Evolutionary conservation across 768 basidiomycete genomes (phyloP).

Genomic region (Calocera viscosa): DNA sequence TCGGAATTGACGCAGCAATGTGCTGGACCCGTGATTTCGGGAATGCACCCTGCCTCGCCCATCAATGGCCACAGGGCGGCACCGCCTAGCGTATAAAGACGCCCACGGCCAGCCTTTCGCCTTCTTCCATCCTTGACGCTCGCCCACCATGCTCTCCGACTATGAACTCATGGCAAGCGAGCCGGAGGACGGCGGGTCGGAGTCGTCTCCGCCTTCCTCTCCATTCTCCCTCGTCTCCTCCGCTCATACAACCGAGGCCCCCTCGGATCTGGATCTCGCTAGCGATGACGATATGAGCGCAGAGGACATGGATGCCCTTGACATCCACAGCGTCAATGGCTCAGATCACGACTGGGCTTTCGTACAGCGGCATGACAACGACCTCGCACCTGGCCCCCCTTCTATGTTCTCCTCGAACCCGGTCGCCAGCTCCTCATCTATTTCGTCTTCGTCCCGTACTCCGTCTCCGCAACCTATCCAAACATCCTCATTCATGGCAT

Average conservation of each 20-base stretch:
- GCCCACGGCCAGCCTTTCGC: background rate
- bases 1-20: background rate
- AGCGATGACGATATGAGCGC: background rate
- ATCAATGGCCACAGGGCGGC: background rate
- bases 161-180: slow-evolving; percentile 3
- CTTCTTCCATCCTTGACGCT: background rate
- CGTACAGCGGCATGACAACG: background rate
- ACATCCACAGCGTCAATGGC: background rate
- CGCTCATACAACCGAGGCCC: background rate
- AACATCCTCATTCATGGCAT: background rate
- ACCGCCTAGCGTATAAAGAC: background rate
- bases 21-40: slow-evolving; percentile 1
- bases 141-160: background rate
- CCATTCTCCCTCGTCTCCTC: slow-evolving; percentile 2
- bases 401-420: background rate
- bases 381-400: background rate
- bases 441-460: background rate
- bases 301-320: background rate
- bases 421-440: background rate
- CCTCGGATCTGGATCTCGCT: background rate
- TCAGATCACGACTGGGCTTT: background rate
- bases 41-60: background rate
- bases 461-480: background rate
- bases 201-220: background rate
- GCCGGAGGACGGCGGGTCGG: background rate